Conservation (phyloP, 768 basidiomycete genomes). For the Tylopilus balloui region DNA sequence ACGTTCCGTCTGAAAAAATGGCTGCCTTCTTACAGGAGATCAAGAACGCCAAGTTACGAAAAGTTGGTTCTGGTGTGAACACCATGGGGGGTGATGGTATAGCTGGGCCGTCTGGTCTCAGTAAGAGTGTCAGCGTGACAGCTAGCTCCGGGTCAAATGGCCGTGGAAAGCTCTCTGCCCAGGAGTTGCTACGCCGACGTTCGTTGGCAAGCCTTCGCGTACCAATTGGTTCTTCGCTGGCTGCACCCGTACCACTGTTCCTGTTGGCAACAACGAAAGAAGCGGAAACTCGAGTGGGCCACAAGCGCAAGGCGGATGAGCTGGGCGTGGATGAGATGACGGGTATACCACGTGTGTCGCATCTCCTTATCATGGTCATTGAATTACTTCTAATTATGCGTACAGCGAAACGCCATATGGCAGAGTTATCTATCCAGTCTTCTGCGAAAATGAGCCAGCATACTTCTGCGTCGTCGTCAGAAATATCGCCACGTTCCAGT, state of each 20-base stretch:
- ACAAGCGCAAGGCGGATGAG: conserved; percentile 33
- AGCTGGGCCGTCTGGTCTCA: conserved; percentile 28
- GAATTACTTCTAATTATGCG: conserved; percentile 9
- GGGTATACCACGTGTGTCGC: conserved; percentile 33
- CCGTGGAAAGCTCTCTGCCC: conserved; percentile 10
- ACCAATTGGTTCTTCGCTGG: conserved; percentile 21
- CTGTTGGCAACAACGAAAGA: conserved; percentile 5
- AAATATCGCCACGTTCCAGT: conserved; percentile 27
- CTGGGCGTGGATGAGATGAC: conserved; percentile 24
- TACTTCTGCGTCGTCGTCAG: conserved; percentile 12
- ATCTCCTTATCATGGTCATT: not conserved
- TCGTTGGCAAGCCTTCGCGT: conserved; percentile 27
- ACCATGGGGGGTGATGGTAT: conserved; percentile 18
- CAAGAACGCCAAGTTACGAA: conserved; percentile 67
- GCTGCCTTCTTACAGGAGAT: conserved; percentile 76
- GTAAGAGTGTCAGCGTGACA: conserved; percentile 25
- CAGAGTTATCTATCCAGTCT: conserved; percentile 25
- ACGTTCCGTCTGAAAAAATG: conserved; percentile 79
- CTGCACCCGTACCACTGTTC: conserved; percentile 17
- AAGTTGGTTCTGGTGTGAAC: conserved; percentile 37
- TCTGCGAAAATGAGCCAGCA: conserved; percentile 15
- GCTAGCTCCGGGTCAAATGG: not conserved
- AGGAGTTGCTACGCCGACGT: conserved; percentile 24
- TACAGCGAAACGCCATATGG: conserved; percentile 39
- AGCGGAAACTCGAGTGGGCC: conserved; percentile 8